phyloP scores from a whole-genome alignment of 495 filamentous ascomycete species.

The Thermothielavioides terrestris region DNA sequence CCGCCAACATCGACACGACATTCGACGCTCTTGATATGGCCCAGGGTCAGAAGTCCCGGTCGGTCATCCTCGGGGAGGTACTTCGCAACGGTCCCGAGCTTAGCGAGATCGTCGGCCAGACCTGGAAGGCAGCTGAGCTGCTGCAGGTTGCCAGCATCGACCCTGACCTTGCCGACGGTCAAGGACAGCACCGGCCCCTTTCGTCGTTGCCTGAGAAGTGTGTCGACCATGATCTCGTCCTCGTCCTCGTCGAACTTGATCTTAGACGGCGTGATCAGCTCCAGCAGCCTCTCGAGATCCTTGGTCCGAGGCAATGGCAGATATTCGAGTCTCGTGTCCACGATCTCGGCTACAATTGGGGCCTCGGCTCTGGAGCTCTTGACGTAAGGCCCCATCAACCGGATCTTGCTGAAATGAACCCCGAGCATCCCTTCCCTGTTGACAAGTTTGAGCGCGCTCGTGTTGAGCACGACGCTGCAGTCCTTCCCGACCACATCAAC shows the following conservation, averaged over 20 bases:
- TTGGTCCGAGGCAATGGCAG: slow-evolving; percentile 60
- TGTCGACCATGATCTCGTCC: slow-evolving; percentile 93
- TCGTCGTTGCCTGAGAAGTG: slow-evolving; percentile 75
- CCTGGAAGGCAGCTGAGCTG: slow-evolving; percentile 55
- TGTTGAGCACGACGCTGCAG: slow-evolving; percentile 63
- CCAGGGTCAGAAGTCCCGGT: slow-evolving; percentile 74
- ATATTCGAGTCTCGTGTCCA: slow-evolving; percentile 65
- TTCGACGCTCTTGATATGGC: slow-evolving; percentile 54
- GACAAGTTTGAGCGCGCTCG: slow-evolving; percentile 71
- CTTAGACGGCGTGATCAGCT: slow-evolving; percentile 82
- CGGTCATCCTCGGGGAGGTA: slow-evolving; percentile 95
- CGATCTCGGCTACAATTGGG: slow-evolving; percentile 43
- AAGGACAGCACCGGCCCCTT: slow-evolving; percentile 80
- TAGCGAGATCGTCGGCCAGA: slow-evolving; percentile 68
- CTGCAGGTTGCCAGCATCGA: slow-evolving; percentile 48
- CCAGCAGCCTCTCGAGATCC: slow-evolving; percentile 74
- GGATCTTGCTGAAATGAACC: slow-evolving; percentile 65
- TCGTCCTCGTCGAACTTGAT: slow-evolving; percentile 78
- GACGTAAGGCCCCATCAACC: slow-evolving; percentile 59
- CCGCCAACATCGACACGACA: slow-evolving; percentile 50
- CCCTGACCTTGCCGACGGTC: slow-evolving; percentile 51
- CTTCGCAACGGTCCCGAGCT: slow-evolving; percentile 79
- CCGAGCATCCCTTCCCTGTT: slow-evolving; percentile 59
- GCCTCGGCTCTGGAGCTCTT: slow-evolving; percentile 41
- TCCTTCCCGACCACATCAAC: slow-evolving; percentile 67